Evolutionary conservation across 768 basidiomycete genomes (phyloP).

Genomic region (Ramaria sp.): DNA sequence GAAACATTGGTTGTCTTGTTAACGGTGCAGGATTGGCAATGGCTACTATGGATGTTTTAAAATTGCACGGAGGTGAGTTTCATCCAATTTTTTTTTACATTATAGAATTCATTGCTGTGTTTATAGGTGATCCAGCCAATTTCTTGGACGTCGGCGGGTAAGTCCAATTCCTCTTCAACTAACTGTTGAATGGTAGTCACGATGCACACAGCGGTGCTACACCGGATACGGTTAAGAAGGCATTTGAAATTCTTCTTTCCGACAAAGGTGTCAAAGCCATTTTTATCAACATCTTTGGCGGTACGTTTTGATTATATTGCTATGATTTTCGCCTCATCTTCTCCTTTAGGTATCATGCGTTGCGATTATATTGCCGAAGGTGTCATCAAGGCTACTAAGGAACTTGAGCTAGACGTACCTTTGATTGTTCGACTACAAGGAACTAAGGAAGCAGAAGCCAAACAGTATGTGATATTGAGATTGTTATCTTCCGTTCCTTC

Average conservation of each 20-base stretch:
- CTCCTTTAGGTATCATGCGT: constrained; percentile 77
- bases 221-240: constrained; percentile 99
- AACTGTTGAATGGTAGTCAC: background rate
- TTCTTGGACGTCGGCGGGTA: constrained; percentile 98
- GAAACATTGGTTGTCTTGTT: constrained; percentile 92
- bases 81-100: background rate
- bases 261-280: constrained; percentile 96
- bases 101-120: background rate
- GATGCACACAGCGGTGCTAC: constrained; percentile 67
- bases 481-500: background rate
- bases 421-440: constrained; percentile 93
- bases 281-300: constrained; percentile 97
- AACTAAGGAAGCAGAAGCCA: constrained; percentile 93
- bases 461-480: constrained; percentile 50
- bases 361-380: constrained; percentile 98
- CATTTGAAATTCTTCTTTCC: constrained; percentile 86
- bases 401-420: constrained; percentile 75
- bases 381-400: constrained; percentile 96
- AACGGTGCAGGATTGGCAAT: constrained; percentile 98
- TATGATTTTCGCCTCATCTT: background rate
- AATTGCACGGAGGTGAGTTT: constrained; percentile 69
- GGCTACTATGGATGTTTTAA: constrained; percentile 99
- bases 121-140: constrained; percentile 69
- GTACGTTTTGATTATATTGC: constrained; percentile 23
- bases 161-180: constrained; percentile 12